phyloP scores from a whole-genome alignment of 2,329 filamentous ascomycete genomes.

The Annulohypoxylon truncatum region DNA sequence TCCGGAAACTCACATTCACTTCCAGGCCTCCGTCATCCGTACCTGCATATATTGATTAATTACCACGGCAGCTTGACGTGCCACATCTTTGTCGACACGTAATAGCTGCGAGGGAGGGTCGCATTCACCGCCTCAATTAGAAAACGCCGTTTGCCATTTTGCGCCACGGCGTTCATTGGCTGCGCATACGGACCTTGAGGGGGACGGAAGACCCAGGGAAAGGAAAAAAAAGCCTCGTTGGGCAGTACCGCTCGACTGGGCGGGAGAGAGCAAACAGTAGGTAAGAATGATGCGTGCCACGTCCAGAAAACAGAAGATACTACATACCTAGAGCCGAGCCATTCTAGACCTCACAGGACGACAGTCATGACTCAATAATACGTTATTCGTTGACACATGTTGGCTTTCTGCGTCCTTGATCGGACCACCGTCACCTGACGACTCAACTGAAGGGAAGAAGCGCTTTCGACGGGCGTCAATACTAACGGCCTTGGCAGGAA shows the following conservation, averaged over 20 bases:
- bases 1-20: slow-evolving; percentile 16
- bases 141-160: slow-evolving; percentile 24
- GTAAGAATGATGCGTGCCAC: slow-evolving; percentile 25
- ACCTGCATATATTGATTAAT: slow-evolving; percentile 41
- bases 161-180: slow-evolving; percentile 24
- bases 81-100: slow-evolving; percentile 39
- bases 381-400: neutral
- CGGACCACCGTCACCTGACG: slow-evolving; percentile 5
- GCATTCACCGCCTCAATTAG: slow-evolving; percentile 34
- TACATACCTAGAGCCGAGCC: neutral
- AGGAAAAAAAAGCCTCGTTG: slow-evolving; percentile 33
- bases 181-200: slow-evolving; percentile 19
- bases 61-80: slow-evolving; percentile 12
- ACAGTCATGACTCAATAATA: slow-evolving; percentile 10
- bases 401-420: slow-evolving; percentile 10
- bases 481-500: slow-evolving; percentile 24
- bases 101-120: slow-evolving; percentile 28
- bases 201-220: slow-evolving; percentile 20
- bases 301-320: slow-evolving; percentile 2
- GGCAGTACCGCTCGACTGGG: slow-evolving; percentile 18
- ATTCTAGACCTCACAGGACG: neutral
- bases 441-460: neutral
- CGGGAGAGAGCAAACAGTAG: slow-evolving; percentile 7
- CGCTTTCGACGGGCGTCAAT: slow-evolving; percentile 7
- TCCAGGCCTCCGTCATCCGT: slow-evolving; percentile 25